A percentile compares a stretch with the other conserved stretches of the same genome.
Conservation (phyloP, 306 rosid genomes). For the Medicago truncatula region DNA sequence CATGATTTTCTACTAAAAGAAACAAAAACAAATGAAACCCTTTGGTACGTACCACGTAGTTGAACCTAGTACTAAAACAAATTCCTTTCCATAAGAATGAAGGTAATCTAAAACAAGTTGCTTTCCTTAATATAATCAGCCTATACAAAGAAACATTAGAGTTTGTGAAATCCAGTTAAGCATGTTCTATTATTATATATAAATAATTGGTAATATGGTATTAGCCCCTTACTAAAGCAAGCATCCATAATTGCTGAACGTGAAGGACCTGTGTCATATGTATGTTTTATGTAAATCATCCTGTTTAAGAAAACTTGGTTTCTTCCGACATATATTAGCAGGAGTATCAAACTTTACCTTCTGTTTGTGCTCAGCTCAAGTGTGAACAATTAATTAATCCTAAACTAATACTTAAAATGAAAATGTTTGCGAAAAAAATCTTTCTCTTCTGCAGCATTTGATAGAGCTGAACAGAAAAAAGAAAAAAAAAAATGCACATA, state of each 20-base stretch:
- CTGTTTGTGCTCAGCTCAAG: slow-evolving; percentile 28
- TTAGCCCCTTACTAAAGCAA: slow-evolving; percentile 43
- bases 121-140: background rate
- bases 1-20: background rate
- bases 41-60: background rate
- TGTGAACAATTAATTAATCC: slow-evolving; percentile 25
- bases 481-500: slow-evolving; percentile 40
- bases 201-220: slow-evolving; percentile 6
- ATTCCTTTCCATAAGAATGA: background rate
- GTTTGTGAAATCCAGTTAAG: slow-evolving; percentile 9
- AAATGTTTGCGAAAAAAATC: slow-evolving; percentile 9
- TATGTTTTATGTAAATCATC: slow-evolving; percentile 39
- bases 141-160: background rate
- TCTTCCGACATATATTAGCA: slow-evolving; percentile 40
- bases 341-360: slow-evolving; percentile 48
- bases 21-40: background rate
- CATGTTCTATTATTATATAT: background rate
- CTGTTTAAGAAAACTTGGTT: slow-evolving; percentile 45
- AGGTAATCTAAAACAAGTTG: background rate
- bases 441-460: slow-evolving; percentile 39
- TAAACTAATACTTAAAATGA: slow-evolving; percentile 23
- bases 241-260: slow-evolving; percentile 41
- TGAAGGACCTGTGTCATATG: slow-evolving; percentile 8
- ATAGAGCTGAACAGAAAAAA: slow-evolving; percentile 17
- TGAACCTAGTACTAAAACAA: background rate